Base-by-base conservation (phyloP, 2,329 filamentous ascomycete genomes). In the Arthroderma sp. region DNA sequence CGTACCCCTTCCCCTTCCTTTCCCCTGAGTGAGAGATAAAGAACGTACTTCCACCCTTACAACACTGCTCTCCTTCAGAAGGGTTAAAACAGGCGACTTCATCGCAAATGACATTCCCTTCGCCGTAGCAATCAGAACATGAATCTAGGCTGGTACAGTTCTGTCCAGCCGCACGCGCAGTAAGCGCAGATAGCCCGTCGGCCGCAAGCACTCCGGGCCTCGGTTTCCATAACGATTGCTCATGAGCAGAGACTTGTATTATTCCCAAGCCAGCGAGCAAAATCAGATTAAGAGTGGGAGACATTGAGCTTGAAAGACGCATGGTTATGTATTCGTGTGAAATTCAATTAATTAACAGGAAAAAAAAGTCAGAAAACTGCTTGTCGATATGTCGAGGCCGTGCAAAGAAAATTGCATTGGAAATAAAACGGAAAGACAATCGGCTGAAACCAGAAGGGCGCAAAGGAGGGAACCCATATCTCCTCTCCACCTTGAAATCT, bases 41-140 rank as follows among this genome's bases (percentile, higher is more conserved):
- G 9, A 29, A 46, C 44, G 34, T 42, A 46, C 44, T 7, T 42
- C 36, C 44, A 8, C 38, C 39, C 3, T 38, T 39, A 22, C 44
- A 46, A 11, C 44, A 46, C n/a, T 46, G 44, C n/a, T 46, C 30
- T 1, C 33, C 15, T 32, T 28, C 27, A 9, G 28, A n/a, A 6
- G 44, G 44, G 32, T 46, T 43, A 30, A 36, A 46, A 11, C 44
- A 46, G 4, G 38, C 44, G 9, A 36, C 15, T 3, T 9, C 10
- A 27, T 31, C 31, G 30, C 44, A 46, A 9, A 46, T 46, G 5
- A 46, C 27, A 30, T 38, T 29, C 7, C 39, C 44, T 3, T 33
- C 9, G n/a, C 44, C 44, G 38, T 36, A 46, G 11, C 44, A 46
- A n/a, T 46, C 39, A n/a, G 38, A 28, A 33, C 44, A 46, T n/a